Percentiles rank a stretch among this genome's conserved stretches.
These are phyloP conservation scores for Entophlyctis luteolus DNA, from an alignment of 192 early-diverging fungal genomes.

Conservation along the genomic window DNA sequence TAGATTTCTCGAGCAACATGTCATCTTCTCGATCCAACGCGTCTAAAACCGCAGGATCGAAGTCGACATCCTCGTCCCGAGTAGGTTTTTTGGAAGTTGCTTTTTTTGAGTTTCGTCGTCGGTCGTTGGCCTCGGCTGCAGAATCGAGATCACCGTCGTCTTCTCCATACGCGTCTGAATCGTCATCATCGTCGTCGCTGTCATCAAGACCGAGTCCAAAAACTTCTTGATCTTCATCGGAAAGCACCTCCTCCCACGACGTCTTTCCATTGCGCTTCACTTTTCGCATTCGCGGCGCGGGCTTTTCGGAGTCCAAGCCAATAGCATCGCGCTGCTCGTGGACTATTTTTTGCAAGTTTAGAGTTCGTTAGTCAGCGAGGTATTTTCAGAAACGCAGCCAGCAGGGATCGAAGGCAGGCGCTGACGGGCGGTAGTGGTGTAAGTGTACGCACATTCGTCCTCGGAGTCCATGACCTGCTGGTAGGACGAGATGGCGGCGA, in stretches of 20 bases:
- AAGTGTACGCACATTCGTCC: conserved; percentile 30
- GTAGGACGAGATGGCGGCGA: conserved; percentile 10
- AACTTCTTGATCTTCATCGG: conserved; percentile 75
- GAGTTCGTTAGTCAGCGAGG: not conserved
- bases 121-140: conserved; percentile 3
- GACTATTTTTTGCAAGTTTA: conserved; percentile 22
- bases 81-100: no score
- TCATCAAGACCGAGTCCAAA: conserved; percentile 59
- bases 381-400: not conserved
- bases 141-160: conserved; percentile 14
- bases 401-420: no score
- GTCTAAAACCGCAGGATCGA: not conserved
- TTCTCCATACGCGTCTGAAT: conserved; percentile 11
- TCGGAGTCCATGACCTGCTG: conserved; percentile 31
- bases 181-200: conserved; percentile 31
- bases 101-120: no score
- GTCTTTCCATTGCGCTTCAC: not conserved
- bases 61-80: not conserved
- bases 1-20: conserved; percentile 1
- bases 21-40: conserved; percentile 15
- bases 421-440: no score
- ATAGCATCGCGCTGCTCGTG: conserved; percentile 40
- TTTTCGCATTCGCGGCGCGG: not conserved
- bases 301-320: not conserved
- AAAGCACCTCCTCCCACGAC: conserved; percentile 39